Evolutionary conservation across 352 stramenopile species (phyloP), one percentile per base, ranked within the genome.

Genomic region (Phytophthora rubi): DNA sequence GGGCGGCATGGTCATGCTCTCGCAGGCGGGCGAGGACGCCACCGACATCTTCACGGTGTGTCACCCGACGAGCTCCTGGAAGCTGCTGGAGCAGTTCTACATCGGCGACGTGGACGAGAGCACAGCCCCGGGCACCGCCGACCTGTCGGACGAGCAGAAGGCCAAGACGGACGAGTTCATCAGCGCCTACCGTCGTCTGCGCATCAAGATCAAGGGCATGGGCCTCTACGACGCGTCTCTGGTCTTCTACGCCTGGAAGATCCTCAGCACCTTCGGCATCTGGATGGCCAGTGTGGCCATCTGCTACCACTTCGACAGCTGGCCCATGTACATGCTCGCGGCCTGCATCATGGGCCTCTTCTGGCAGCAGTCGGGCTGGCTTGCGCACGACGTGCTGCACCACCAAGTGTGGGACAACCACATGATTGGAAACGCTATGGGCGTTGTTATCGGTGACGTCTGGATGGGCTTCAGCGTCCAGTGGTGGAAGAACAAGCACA

Each of bases 401-500:
- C 97, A 99, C 78, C 97, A 99, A 86, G 97, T 99, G 53, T 99
- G 98, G 84, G 86, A 94, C 45, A 93, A 99, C 54, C 92, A 97
- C 68, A 88, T 88, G 62, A 93, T 97, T 61, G 96, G 95, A 57
- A 97, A 99, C 76, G 80, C 98, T 28, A 83, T 94, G 39, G 97
- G 96, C 44, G 85, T 98, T 16, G 88, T 99, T 54, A 97, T 98
- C 74, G 98, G 98, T 51, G 95, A 99, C 82, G 68, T 99, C 6
- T 98, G 97, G 92, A 97, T 99, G 86, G 98, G 97, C 53, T 99
- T 99, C 81, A 98, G 91, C 53, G 95, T 98, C 53, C 85, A 93
- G 62, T 98, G 94, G 96, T 99, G 94, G 96, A 99, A 99, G 77
- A 99, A 98, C 85, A 98, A 99, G 86, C 98, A 99, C 89, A 99